Evolutionary conservation across 2,329 filamentous ascomycete genomes (phyloP).

Genomic region (Neocatenulostroma microsporum): DNA sequence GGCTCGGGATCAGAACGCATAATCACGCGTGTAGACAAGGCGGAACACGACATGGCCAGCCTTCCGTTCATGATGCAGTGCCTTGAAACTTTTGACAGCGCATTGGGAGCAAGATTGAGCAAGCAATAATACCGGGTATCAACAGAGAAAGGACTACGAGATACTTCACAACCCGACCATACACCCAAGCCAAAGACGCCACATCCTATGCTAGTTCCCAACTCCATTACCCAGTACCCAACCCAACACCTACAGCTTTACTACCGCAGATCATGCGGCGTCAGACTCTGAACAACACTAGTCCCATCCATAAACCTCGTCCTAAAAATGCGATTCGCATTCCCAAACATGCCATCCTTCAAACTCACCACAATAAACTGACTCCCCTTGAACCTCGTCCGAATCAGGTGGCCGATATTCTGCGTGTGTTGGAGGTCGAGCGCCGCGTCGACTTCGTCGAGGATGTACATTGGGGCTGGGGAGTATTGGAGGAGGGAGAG

Average conservation of each 20-base stretch:
- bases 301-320: conserved; percentile 95
- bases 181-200: not conserved
- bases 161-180: not conserved
- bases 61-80: too few species aligned
- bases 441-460: conserved; percentile 96
- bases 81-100: too few species aligned
- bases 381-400: conserved; percentile 93
- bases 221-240: too few species aligned
- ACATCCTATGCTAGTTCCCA: too few species aligned
- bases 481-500: conserved; percentile 98
- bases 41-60: too few species aligned
- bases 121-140: conserved; percentile 4
- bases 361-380: conserved; percentile 98
- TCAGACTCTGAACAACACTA: conserved; percentile 82
- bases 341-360: conserved; percentile 99
- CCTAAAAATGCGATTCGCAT: conserved; percentile 95
- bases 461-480: conserved; percentile 97
- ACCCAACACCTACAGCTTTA: too few species aligned
- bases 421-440: conserved; percentile 94
- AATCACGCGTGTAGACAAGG: too few species aligned
- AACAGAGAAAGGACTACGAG: conserved; percentile 2
- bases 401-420: conserved; percentile 97
- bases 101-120: too few species aligned
- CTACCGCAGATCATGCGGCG: conserved; percentile 46
- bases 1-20: too few species aligned